Conservation (phyloP, 139 green algal genomes). For the Chlorella sp. region DNA sequence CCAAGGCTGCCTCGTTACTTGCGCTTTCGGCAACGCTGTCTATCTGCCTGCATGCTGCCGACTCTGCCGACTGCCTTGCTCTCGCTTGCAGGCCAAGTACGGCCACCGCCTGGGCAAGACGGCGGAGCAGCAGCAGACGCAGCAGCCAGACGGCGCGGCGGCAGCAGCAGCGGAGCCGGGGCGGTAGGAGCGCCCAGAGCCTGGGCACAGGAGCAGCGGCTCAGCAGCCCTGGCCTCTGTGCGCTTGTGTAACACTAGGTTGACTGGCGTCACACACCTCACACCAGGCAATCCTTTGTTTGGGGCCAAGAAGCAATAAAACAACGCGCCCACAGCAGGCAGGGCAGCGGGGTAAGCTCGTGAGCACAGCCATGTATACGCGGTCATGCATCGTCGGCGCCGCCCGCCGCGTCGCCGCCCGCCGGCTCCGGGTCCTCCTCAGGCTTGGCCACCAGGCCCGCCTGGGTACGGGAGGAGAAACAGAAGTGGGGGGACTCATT, state of each 20-base stretch:
- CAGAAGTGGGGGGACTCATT: no score
- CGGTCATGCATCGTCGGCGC: neutral
- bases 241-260: no score
- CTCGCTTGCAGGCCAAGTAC: constrained; percentile 7
- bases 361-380: no score
- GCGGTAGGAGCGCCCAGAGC: neutral
- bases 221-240: neutral
- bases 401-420: neutral
- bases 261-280: no score
- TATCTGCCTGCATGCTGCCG: no score
- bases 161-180: constrained; percentile 41
- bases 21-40: no score
- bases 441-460: neutral
- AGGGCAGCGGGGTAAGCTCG: no score
- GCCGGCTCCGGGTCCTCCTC: neutral
- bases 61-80: no score
- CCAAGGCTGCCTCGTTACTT: no score
- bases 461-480: neutral
- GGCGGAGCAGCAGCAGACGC: constrained; percentile 3
- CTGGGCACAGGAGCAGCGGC: neutral
- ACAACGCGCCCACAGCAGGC: no score
- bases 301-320: no score
- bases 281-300: no score
- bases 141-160: neutral
- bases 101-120: constrained; percentile 35